Evolutionary conservation across 2,329 filamentous ascomycete species (phyloP), one percentile per base, ranked within the genome.

Genomic region (Diaporthe vaccinii): DNA sequence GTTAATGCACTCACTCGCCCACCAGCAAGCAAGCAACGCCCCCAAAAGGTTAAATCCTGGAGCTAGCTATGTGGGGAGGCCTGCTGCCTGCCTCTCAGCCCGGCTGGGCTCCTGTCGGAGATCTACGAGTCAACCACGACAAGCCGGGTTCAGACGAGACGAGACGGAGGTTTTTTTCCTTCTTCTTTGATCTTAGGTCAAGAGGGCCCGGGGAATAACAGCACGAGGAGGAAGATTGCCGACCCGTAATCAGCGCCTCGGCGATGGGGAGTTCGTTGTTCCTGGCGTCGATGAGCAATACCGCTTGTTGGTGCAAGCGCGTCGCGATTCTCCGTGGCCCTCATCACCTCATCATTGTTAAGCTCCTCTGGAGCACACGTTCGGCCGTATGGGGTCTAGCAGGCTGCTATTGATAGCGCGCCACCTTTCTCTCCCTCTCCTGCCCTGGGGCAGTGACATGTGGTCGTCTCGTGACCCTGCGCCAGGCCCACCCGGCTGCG

Each of bases 391-490:
- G 34, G 22, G 65, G 65, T 17, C 46, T 68, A 68, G 65, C 65
- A 68, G 22, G 46, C 65, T 68, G 46, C 65, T 68, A 53, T 68
- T 68, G 65, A 53, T 68, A 68, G 46, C 65, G 65, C 46, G 65
- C n/a, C 25, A 17, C 22, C 59, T 28, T 20, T 28, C 8, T 25
- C 25, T 28, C 22, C 22, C 20, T 10, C 22, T 39, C 31, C 10
- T 12, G 25, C 28, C 14, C 31, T 25, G 39, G 12, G 46, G 65
- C 31, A 69, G 14, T 41, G n/a, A 28, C 65, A 68, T 68, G 46
- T 68, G 65, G 65, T 20, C 65, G n/a, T 55, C 65, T 55, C 65
- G 49, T 69, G 65, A 55, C 22, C 46, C 31, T 28, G 46, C 17
- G 28, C 31, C n/a, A 41, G 31, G 31, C 17, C 65, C 65, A n/a